These are phyloP conservation scores for Trypanosoma melophagium DNA, from an alignment of 208 protist genomes.

Conservation along the genomic window DNA sequence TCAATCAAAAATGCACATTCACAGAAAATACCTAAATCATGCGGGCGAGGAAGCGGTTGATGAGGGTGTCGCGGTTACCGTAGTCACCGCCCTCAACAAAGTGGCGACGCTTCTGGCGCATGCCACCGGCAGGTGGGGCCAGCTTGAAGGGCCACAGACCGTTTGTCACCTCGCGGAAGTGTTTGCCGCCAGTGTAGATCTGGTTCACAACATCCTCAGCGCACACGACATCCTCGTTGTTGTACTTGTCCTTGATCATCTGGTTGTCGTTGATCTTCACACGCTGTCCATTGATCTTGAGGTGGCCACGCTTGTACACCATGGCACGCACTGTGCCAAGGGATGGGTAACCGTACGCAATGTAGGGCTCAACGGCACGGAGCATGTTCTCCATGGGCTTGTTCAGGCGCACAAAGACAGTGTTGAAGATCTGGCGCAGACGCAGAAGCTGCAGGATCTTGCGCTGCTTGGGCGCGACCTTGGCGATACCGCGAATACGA, in stretches of 20 bases:
- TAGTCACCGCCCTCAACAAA: slow-evolving; percentile 99
- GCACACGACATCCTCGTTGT: slow-evolving; percentile 96
- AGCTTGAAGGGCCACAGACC: slow-evolving; percentile 99
- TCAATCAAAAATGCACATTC: background rate
- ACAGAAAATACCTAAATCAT: slow-evolving; percentile 95
- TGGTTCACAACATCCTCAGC: slow-evolving; percentile 99
- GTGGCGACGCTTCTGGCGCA: slow-evolving; percentile 95
- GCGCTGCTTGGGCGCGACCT: slow-evolving; percentile 95
- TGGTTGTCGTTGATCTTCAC: slow-evolving; percentile 96
- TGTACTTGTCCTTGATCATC: slow-evolving; percentile 95
- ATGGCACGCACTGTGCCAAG: slow-evolving; percentile 97
- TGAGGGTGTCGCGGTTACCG: slow-evolving; percentile 99
- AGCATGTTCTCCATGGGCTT: slow-evolving; percentile 99
- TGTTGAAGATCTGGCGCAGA: slow-evolving; percentile 99
- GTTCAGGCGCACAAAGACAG: slow-evolving; percentile 99
- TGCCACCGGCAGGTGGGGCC: slow-evolving; percentile 94
- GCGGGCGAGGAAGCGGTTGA: slow-evolving; percentile 97
- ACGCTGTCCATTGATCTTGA: slow-evolving; percentile 97
- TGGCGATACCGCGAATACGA: slow-evolving; percentile 99
- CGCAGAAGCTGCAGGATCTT: slow-evolving; percentile 99
- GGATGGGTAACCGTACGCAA: slow-evolving; percentile 99
- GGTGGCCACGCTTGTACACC: slow-evolving; percentile 99
- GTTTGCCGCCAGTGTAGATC: slow-evolving; percentile 98
- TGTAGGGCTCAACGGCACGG: slow-evolving; percentile 97
- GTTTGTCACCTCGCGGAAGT: slow-evolving; percentile 98